Evolutionary conservation across 441 rosid genomes (phyloP).

Genomic region (Populus hybrid): DNA sequence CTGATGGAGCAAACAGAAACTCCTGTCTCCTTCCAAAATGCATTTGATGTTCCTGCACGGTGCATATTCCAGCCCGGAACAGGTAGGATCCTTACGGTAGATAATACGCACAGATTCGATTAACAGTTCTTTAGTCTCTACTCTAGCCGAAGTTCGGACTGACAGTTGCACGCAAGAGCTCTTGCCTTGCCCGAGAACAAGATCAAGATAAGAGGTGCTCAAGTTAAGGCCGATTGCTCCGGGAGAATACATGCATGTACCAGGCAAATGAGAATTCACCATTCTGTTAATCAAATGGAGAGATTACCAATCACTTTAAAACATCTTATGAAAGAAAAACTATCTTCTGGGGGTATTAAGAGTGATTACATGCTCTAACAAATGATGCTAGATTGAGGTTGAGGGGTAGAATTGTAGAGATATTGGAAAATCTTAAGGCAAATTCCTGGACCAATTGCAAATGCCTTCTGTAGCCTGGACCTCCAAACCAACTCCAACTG

Average conservation of each 20-base stretch:
- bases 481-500: too few relatives aligned
- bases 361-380: neutral
- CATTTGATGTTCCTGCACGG: slow-evolving; percentile 73
- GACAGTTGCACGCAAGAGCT: neutral
- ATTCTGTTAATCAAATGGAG: neutral
- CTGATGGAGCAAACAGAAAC: slow-evolving; percentile 45
- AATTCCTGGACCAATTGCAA: too few relatives aligned
- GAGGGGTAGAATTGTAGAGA: neutral
- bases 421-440: neutral
- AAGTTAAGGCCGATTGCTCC: slow-evolving; percentile 68
- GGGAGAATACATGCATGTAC: slow-evolving; percentile 57
- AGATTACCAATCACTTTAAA: neutral
- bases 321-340: neutral
- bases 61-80: slow-evolving; percentile 64
- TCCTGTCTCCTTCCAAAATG: slow-evolving; percentile 55
- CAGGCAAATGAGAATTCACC: slow-evolving; percentile 45
- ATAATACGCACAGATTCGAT: neutral
- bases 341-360: neutral
- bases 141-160: neutral
- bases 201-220: slow-evolving; percentile 70
- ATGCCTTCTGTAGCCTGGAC: too few relatives aligned
- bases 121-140: neutral
- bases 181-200: slow-evolving; percentile 55
- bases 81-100: slow-evolving; percentile 37
- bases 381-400: neutral